Conservation (phyloP, 352 stramenopile species). For the Pythium brachiatum region DNA sequence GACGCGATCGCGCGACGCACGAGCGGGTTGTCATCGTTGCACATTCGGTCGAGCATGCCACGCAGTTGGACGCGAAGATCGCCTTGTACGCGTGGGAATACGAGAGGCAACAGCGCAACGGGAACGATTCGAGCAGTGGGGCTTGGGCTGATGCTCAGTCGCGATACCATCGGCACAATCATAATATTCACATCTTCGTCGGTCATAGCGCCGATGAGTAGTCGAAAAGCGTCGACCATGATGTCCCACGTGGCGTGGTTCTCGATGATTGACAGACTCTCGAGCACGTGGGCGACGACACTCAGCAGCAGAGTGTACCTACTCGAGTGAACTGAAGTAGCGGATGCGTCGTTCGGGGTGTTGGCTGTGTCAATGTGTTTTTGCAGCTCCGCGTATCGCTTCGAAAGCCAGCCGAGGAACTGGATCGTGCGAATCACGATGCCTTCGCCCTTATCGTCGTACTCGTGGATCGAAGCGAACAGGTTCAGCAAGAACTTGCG, state of each 20-base stretch:
- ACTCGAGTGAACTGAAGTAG: constrained; percentile 18
- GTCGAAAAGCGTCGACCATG: constrained; percentile 83
- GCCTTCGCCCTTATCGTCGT: constrained; percentile 86
- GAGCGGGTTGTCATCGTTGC: constrained; percentile 82
- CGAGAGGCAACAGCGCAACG: constrained; percentile 69
- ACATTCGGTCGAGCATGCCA: constrained; percentile 87
- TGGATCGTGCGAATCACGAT: constrained; percentile 83
- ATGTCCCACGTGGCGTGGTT: constrained; percentile 89
- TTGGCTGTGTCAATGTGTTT: constrained; percentile 39
- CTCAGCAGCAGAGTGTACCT: constrained; percentile 72
- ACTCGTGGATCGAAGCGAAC: constrained; percentile 83
- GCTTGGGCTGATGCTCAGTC: constrained; percentile 80
- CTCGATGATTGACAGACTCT: constrained; percentile 87
- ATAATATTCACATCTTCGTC: constrained; percentile 58
- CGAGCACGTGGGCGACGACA: constrained; percentile 77
- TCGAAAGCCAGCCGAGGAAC: constrained; percentile 76
- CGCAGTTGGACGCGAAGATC: constrained; percentile 81
- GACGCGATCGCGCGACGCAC: constrained; percentile 81
- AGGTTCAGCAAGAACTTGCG: constrained; percentile 78
- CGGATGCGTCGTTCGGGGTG: not conserved
- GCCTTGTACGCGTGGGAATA: constrained; percentile 65
- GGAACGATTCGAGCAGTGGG: constrained; percentile 82
- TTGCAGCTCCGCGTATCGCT: constrained; percentile 63
- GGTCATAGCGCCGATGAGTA: constrained; percentile 60
- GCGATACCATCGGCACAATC: constrained; percentile 77